Evolutionary conservation across 164 flowering plant species (phyloP).

Genomic region (Santalum album): DNA sequence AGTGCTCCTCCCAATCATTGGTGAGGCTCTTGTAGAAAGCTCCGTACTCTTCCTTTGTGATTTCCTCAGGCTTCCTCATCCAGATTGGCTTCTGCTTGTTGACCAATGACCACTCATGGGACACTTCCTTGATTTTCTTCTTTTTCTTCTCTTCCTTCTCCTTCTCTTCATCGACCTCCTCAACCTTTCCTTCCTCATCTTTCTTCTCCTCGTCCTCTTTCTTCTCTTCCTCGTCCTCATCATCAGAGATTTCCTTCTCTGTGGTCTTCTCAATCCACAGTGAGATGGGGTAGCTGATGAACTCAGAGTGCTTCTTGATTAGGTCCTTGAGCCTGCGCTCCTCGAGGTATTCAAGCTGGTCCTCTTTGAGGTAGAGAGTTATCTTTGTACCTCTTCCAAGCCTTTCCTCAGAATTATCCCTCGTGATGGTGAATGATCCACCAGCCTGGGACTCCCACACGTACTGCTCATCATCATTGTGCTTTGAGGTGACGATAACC

Average conservation of each 20-base stretch:
- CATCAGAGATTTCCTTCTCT: conserved; percentile 49
- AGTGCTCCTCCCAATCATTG: conserved; percentile 36
- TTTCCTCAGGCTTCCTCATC: conserved; percentile 49
- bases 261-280: conserved; percentile 49
- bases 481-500: conserved; percentile 48
- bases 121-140: conserved; percentile 40
- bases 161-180: conserved; percentile 34
- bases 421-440: conserved; percentile 46
- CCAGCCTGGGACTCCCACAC: conserved; percentile 51
- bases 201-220: too few species aligned
- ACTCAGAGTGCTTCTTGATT: conserved; percentile 44
- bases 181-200: conserved; percentile 36
- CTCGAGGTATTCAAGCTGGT: conserved; percentile 46
- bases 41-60: conserved; percentile 34
- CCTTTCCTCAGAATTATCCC: conserved; percentile 32
- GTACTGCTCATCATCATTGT: conserved; percentile 52
- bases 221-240: conserved; percentile 44
- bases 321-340: conserved; percentile 44
- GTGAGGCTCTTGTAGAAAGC: conserved; percentile 42
- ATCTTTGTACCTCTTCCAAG: conserved; percentile 52
- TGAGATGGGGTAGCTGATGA: conserved; percentile 47
- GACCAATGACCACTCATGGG: conserved; percentile 32
- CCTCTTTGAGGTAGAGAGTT: conserved; percentile 37
- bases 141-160: conserved; percentile 40
- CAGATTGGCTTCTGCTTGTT: conserved; percentile 44